A percentile compares a stretch with the other conserved stretches of the same genome.
These are phyloP conservation scores for Thraustotheca clavata DNA, from an alignment of 352 stramenopile genomes.

Conservation along the genomic window DNA sequence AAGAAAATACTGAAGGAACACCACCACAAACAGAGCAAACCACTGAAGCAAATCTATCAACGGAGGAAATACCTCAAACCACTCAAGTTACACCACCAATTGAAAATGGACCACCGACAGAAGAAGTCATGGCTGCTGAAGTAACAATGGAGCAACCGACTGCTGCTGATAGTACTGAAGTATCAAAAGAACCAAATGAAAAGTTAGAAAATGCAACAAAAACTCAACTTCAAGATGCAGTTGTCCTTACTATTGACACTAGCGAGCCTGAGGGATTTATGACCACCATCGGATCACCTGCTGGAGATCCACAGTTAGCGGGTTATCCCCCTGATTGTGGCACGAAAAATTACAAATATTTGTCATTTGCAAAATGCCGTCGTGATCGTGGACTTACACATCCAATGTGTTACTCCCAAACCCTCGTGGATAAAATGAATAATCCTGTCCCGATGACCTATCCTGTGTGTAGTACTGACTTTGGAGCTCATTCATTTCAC, in stretches of 20 bases:
- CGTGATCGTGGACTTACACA: slow-evolving; percentile 62
- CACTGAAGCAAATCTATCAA: no score
- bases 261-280: neutral
- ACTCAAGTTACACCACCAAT: no score
- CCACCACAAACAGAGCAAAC: no score
- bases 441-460: slow-evolving; percentile 44
- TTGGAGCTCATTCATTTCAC: slow-evolving; percentile 73
- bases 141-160: no score
- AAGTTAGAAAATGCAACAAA: no score
- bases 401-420: slow-evolving; percentile 63
- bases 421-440: slow-evolving; percentile 40
- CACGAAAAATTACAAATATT: slow-evolving; percentile 60
- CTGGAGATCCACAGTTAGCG: slow-evolving; percentile 50
- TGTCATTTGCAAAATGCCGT: slow-evolving; percentile 66
- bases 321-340: slow-evolving; percentile 71
- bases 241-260: neutral
- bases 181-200: no score
- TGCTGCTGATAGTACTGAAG: no score
- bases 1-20: no score
- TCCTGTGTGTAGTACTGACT: slow-evolving; percentile 47
- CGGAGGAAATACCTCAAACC: no score
- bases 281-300: slow-evolving; percentile 24
- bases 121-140: no score
- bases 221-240: no score
- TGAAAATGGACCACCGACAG: no score